phyloP scores from a whole-genome alignment of 2,329 filamentous ascomycete species.

The Emydomyces testavorans region DNA sequence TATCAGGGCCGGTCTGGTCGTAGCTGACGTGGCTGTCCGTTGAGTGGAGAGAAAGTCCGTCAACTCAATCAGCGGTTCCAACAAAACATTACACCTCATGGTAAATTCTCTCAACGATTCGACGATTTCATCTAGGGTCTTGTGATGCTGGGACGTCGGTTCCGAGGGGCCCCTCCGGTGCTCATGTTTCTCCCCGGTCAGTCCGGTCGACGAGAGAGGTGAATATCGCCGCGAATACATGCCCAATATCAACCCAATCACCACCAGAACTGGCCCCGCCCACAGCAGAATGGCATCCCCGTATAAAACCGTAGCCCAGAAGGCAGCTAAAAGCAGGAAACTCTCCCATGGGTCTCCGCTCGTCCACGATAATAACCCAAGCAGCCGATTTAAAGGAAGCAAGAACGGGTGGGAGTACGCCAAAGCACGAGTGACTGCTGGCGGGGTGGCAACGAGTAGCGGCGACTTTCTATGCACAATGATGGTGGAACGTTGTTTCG shows the following conservation, averaged over 20 bases:
- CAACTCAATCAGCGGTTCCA: slow-evolving; percentile 77
- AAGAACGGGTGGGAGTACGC: slow-evolving; percentile 95
- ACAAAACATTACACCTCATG: slow-evolving; percentile 76
- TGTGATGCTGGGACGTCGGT: slow-evolving; percentile 65
- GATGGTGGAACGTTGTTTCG: slow-evolving; percentile 75
- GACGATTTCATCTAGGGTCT: slow-evolving; percentile 93
- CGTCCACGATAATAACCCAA: slow-evolving; percentile 84
- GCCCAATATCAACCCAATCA: slow-evolving; percentile 66
- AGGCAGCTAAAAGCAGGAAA: slow-evolving; percentile 72
- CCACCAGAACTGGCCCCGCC: slow-evolving; percentile 72
- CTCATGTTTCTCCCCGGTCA: slow-evolving; percentile 53
- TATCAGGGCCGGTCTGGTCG: slow-evolving; percentile 78
- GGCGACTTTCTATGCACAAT: slow-evolving; percentile 96
- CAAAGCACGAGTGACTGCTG: slow-evolving; percentile 83
- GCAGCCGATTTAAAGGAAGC: slow-evolving; percentile 72
- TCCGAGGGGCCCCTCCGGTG: slow-evolving; percentile 46
- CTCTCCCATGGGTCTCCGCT: slow-evolving; percentile 92
- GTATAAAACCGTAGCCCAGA: slow-evolving; percentile 80
- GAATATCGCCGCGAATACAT: slow-evolving; percentile 91
- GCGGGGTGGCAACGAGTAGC: slow-evolving; percentile 80
- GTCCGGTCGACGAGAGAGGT: slow-evolving; percentile 74
- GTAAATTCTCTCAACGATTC: slow-evolving; percentile 87
- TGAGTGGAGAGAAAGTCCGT: slow-evolving; percentile 92
- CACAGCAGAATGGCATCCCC: slow-evolving; percentile 71
- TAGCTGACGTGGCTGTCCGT: slow-evolving; percentile 78